Evolutionary conservation across 2,329 filamentous ascomycete genomes (phyloP).

Genomic region (Drechmeria coniospora): DNA sequence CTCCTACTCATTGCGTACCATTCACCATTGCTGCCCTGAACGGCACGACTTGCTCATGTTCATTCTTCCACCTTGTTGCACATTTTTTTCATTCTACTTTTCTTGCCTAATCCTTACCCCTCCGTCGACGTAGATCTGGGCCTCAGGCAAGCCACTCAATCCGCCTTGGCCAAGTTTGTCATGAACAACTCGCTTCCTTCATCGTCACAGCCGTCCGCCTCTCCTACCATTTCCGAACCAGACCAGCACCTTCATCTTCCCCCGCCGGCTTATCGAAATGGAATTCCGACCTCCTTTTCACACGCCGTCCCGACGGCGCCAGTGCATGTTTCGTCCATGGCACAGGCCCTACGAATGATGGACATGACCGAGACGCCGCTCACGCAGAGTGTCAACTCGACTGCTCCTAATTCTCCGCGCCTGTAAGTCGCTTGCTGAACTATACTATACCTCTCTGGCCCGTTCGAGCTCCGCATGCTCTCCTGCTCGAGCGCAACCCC

Average conservation of each 20-base stretch:
- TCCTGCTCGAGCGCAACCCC: too few relatives aligned
- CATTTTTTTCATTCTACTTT: constrained; percentile 4
- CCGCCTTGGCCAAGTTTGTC: constrained; percentile 27
- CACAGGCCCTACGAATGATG: constrained; percentile 25
- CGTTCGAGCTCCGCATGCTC: too few relatives aligned
- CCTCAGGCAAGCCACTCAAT: constrained; percentile 23
- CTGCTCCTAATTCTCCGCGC: constrained; percentile 41
- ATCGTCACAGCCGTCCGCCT: constrained; percentile 11
- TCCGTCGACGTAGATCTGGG: constrained; percentile 13
- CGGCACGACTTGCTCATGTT: too few relatives aligned
- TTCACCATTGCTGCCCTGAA: constrained; percentile 3
- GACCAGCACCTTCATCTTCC: constrained; percentile 18
- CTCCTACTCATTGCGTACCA: constrained; percentile 1
- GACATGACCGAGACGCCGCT: constrained; percentile 37
- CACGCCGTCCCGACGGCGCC: constrained; percentile 7
- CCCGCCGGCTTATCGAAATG: constrained; percentile 17
- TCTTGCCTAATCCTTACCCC: too few relatives aligned
- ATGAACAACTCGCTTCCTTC: constrained; percentile 27
- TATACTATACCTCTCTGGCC: background rate
- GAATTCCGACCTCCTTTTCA: constrained; percentile 7
- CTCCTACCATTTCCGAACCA: constrained; percentile 14
- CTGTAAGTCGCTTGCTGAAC: constrained; percentile 27
- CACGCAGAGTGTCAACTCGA: constrained; percentile 40
- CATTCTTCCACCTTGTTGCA: constrained; percentile 3
- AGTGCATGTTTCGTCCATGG: constrained; percentile 20